Evolutionary conservation across 768 basidiomycete genomes (phyloP).

Genomic region (Mrakia frigida): DNA sequence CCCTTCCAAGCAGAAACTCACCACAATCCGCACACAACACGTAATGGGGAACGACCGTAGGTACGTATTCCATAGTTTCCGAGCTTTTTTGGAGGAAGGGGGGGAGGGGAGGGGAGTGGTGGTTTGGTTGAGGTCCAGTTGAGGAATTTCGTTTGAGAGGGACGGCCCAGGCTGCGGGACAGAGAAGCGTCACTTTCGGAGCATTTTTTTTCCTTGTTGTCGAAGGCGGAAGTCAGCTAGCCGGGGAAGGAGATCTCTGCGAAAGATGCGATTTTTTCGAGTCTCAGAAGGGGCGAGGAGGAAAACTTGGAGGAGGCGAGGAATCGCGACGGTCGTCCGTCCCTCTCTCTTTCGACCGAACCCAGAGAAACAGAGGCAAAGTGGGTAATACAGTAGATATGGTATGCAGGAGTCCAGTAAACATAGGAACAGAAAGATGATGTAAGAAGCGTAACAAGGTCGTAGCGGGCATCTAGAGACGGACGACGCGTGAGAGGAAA

Average conservation of each 20-base stretch:
- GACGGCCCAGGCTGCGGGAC: background rate
- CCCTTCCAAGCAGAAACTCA: slow-evolving; percentile 40
- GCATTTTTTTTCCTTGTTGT: no score
- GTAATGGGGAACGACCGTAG: slow-evolving; percentile 67
- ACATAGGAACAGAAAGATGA: background rate
- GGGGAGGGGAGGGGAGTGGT: background rate
- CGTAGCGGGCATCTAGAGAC: background rate
- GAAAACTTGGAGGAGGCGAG: no score
- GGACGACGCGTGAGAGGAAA: background rate
- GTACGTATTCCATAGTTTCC: slow-evolving; percentile 66
- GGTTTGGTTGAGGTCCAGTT: background rate
- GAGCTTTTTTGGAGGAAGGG: background rate
- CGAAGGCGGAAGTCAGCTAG: no score
- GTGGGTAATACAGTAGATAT: background rate
- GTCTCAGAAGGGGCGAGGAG: no score
- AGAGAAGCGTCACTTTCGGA: no score
- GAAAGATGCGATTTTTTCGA: no score
- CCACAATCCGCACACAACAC: slow-evolving; percentile 88
- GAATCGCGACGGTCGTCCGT: no score
- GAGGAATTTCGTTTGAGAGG: slow-evolving; percentile 40
- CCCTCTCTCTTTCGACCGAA: no score
- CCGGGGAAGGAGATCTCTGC: no score
- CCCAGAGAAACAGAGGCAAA: background rate
- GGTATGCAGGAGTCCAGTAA: background rate
- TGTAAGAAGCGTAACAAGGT: background rate